Conservation (phyloP, 2,329 filamentous ascomycete species). For the Dothiorella sarmentorum region DNA sequence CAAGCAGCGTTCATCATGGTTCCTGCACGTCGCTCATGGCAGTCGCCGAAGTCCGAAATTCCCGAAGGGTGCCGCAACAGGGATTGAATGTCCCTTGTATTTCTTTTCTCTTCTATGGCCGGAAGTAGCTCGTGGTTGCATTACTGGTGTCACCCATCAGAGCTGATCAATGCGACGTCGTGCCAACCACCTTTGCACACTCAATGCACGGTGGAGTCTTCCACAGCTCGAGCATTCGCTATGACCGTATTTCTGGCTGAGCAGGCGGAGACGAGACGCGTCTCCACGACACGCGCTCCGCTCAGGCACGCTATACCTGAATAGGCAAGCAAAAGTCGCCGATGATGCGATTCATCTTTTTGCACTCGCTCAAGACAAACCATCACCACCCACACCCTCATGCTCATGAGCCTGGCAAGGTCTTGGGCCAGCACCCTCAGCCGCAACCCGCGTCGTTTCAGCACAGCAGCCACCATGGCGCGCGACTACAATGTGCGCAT, state of each 20-base stretch:
- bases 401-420: constrained; percentile 13
- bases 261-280: no score
- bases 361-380: background rate
- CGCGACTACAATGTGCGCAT: constrained; percentile 22
- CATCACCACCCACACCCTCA: constrained; percentile 1
- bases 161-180: background rate
- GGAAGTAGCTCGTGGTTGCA: background rate
- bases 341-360: constrained; percentile 13
- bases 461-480: constrained; percentile 16
- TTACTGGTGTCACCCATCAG: background rate
- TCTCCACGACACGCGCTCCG: background rate
- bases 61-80: background rate
- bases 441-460: constrained; percentile 2
- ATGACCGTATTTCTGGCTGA: no score
- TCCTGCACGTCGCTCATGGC: background rate
- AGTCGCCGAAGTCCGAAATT: constrained; percentile 6
- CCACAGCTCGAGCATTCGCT: no score
- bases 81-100: no score
- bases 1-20: background rate
- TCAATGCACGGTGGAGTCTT: no score
- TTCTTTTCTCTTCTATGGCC: background rate
- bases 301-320: background rate
- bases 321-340: constrained; percentile 2
- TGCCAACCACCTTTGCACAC: no score
- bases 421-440: constrained; percentile 4